These are phyloP conservation scores for Henningerozyma blattae DNA, from an alignment of 805 yeast genomes.

Conservation along the genomic window DNA sequence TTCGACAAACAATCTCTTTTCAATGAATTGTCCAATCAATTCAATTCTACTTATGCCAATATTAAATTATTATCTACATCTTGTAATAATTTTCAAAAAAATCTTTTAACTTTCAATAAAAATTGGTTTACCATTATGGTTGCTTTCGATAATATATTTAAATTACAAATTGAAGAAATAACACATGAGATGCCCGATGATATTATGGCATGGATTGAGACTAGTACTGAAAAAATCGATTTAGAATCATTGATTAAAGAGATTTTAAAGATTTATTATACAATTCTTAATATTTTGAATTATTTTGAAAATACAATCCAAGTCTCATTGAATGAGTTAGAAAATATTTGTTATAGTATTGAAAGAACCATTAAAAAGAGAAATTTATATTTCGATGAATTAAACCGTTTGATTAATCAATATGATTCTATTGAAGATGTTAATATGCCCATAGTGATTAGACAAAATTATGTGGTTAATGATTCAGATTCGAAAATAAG, in stretches of 20 bases:
- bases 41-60: not conserved
- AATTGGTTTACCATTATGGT: not conserved
- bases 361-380: not conserved
- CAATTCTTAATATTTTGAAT: not conserved
- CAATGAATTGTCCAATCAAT: not conserved
- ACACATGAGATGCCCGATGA: too few relatives aligned
- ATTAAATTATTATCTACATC: not conserved
- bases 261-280: not conserved
- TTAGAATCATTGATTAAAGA: not conserved
- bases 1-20: too few relatives aligned
- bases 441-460: constrained; percentile 1
- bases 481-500: not conserved
- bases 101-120: not conserved
- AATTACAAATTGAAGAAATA: not conserved
- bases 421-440: not conserved
- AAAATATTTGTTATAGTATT: not conserved
- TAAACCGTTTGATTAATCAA: too few relatives aligned
- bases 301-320: not conserved
- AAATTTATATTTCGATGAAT: too few relatives aligned
- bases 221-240: not conserved
- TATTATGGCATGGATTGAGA: too few relatives aligned
- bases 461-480: not conserved
- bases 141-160: not conserved
- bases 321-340: not conserved
- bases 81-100: not conserved